Evolutionary conservation across 1,284 basidiomycete species (phyloP).

Genomic region (Trametes hirsuta): DNA sequence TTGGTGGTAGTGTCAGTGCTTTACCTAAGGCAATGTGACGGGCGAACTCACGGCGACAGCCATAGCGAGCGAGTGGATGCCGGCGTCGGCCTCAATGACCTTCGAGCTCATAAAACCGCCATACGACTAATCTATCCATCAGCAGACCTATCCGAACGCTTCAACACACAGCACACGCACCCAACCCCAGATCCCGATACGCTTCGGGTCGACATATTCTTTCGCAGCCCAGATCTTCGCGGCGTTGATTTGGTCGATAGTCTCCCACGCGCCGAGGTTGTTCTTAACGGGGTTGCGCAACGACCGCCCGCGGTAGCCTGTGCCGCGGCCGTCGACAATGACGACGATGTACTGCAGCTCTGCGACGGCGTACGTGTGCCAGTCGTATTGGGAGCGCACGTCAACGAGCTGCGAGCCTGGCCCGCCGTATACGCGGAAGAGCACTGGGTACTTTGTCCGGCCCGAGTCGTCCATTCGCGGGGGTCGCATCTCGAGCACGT

Average conservation of each 20-base stretch:
- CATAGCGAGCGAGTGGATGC: constrained; percentile 88
- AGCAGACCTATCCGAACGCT: neutral
- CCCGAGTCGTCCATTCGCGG: constrained; percentile 92
- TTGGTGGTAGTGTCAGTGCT: neutral
- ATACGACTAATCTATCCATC: constrained; percentile 66
- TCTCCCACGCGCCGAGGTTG: constrained; percentile 87
- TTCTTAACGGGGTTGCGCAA: constrained; percentile 85
- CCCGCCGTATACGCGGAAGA: constrained; percentile 90
- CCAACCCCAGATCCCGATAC: constrained; percentile 97
- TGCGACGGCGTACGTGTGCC: constrained; percentile 87
- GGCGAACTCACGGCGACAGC: constrained; percentile 74
- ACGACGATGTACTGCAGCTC: constrained; percentile 87
- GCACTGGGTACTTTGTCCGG: constrained; percentile 90
- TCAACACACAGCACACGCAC: constrained; percentile 49
- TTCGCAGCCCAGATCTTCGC: constrained; percentile 80
- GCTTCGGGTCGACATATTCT: constrained; percentile 76
- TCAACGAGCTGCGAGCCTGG: constrained; percentile 83
- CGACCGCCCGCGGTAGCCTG: constrained; percentile 85
- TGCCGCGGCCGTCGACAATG: constrained; percentile 91
- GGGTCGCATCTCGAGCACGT: constrained; percentile 89
- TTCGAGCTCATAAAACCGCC: constrained; percentile 94
- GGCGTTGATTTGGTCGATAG: constrained; percentile 84
- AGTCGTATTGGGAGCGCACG: constrained; percentile 71
- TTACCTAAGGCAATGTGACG: neutral
- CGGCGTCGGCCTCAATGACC: constrained; percentile 84